These are phyloP conservation scores for Malassezia japonica DNA, from an alignment of 1,284 basidiomycete genomes.

Conservation along the genomic window DNA sequence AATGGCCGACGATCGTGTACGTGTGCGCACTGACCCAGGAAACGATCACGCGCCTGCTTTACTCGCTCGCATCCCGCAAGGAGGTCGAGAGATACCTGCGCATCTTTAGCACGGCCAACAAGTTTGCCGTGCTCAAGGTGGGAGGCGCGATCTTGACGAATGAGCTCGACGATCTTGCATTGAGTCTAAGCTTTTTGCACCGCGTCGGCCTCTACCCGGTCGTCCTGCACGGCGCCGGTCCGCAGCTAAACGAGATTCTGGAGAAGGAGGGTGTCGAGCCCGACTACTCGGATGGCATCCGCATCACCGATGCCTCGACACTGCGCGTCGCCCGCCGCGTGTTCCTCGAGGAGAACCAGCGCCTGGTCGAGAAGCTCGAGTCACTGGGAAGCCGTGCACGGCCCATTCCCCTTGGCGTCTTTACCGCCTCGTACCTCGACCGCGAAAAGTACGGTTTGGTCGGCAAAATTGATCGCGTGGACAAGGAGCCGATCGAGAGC, in stretches of 20 bases:
- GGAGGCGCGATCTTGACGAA: conserved; percentile 47
- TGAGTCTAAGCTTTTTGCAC: conserved; percentile 47
- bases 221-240: conserved; percentile 47
- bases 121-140: conserved; percentile 48
- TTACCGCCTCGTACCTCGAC: conserved; percentile 45
- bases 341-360: conserved; percentile 47
- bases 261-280: conserved; percentile 47
- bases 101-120: conserved; percentile 47
- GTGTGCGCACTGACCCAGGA: conserved; percentile 18
- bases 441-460: conserved; percentile 49
- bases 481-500: conserved; percentile 49
- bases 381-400: conserved; percentile 44
- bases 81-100: conserved; percentile 48
- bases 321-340: conserved; percentile 45
- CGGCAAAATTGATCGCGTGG: conserved; percentile 45
- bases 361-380: conserved; percentile 47
- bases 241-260: conserved; percentile 47
- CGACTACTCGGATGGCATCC: conserved; percentile 48
- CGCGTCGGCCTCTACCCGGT: conserved; percentile 47
- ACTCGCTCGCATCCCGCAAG: conserved; percentile 47
- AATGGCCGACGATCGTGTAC: conserved; percentile 10
- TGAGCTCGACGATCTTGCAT: conserved; percentile 46
- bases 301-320: conserved; percentile 47
- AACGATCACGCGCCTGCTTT: conserved; percentile 46
- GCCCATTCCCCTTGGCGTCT: conserved; percentile 46